Percentiles rank a stretch among this genome's conserved stretches.
phyloP scores from a whole-genome alignment of 129 eudicot genomes.

The Scalesia atractyloides region DNA sequence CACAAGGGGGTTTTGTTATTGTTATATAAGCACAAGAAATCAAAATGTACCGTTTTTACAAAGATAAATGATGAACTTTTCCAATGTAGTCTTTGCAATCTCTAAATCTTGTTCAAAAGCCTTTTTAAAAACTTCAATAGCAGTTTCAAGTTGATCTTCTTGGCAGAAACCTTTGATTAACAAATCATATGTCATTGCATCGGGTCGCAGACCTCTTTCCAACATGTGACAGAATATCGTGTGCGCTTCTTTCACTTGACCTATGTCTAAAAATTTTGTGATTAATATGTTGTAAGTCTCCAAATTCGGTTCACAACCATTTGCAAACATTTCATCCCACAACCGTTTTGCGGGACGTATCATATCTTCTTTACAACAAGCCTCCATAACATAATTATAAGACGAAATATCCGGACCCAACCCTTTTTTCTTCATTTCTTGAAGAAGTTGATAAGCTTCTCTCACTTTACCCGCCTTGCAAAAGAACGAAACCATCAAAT shows the following conservation, averaged over 20 bases:
- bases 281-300: slow-evolving; percentile 66
- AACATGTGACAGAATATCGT: slow-evolving; percentile 56
- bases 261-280: slow-evolving; percentile 50
- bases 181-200: slow-evolving; percentile 43
- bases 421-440: slow-evolving; percentile 79
- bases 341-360: slow-evolving; percentile 86
- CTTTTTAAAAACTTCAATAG: slow-evolving; percentile 52
- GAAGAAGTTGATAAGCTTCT: slow-evolving; percentile 66
- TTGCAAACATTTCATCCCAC: slow-evolving; percentile 97
- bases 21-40: background rate
- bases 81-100: slow-evolving; percentile 38
- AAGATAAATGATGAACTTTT: slow-evolving; percentile 42
- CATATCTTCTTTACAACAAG: slow-evolving; percentile 74
- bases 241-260: slow-evolving; percentile 65
- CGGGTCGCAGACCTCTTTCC: slow-evolving; percentile 56
- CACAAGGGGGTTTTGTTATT: background rate
- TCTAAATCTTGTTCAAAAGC: slow-evolving; percentile 48
- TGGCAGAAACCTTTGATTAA: slow-evolving; percentile 70
- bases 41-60: slow-evolving; percentile 55
- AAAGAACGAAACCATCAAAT: slow-evolving; percentile 48
- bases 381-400: slow-evolving; percentile 78
- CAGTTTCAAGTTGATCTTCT: slow-evolving; percentile 53
- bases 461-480: slow-evolving; percentile 71
- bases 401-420: slow-evolving; percentile 54
- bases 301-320: slow-evolving; percentile 63